Evolutionary conservation across 2,329 filamentous ascomycete genomes (phyloP).

Genomic region (Calcarisporium arbuscula): DNA sequence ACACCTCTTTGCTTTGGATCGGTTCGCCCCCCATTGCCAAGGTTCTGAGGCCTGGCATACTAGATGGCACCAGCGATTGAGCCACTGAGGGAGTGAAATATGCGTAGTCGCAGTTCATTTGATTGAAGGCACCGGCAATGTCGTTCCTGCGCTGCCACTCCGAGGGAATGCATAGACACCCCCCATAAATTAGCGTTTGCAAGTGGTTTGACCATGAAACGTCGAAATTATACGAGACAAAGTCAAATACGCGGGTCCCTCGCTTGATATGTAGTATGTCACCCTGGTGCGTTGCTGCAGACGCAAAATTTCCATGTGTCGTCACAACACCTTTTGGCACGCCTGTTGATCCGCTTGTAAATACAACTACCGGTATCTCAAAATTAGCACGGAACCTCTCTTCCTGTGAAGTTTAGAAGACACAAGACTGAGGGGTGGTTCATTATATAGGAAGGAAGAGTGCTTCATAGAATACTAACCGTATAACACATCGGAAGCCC

Average conservation of each 20-base stretch:
- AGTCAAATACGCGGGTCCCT: conserved; percentile 9
- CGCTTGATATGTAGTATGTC: conserved; percentile 7
- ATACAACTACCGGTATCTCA: conserved; percentile 29
- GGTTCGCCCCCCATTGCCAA: conserved; percentile 4
- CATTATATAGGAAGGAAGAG: not conserved
- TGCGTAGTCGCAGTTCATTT: not conserved
- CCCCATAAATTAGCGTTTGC: conserved; percentile 1
- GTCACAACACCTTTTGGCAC: conserved; percentile 43
- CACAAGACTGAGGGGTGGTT: too few relatives aligned
- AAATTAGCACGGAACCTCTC: too few relatives aligned
- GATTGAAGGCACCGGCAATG: not conserved
- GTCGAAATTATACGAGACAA: conserved; percentile 5
- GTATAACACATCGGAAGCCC: conserved; percentile 8
- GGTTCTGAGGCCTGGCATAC: conserved; percentile 2
- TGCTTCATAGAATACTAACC: not conserved
- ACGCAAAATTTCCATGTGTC: conserved; percentile 13
- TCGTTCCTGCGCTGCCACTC: too few relatives aligned
- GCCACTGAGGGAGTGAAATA: not conserved
- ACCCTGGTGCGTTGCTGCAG: conserved; percentile 8
- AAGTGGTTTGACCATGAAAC: conserved; percentile 1
- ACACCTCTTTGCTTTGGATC: not conserved
- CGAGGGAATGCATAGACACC: conserved; percentile 7
- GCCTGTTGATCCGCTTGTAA: conserved; percentile 47
- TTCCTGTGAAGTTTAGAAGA: too few relatives aligned
- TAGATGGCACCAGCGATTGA: not conserved